phyloP scores from a whole-genome alignment of 495 filamentous ascomycete species.

The Aspergillus diversus region DNA sequence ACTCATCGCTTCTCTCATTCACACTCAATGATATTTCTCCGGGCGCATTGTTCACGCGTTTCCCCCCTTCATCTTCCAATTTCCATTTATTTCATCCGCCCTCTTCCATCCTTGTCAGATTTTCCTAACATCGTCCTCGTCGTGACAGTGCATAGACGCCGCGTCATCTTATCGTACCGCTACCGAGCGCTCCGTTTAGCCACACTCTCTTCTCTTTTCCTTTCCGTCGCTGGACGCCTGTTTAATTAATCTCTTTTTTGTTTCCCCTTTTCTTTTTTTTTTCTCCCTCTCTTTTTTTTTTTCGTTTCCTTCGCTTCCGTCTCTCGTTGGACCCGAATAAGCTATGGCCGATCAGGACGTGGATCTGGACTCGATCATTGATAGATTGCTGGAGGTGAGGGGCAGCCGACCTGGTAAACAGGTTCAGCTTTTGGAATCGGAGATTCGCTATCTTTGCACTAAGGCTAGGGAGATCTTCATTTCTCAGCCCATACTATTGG shows the following conservation, averaged over 20 bases:
- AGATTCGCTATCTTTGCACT: conserved; percentile 97
- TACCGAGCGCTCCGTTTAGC: conserved; percentile 38
- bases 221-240: conserved; percentile 25
- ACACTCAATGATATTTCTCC: conserved; percentile 25
- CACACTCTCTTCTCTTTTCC: conserved; percentile 39
- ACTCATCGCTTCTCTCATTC: conserved; percentile 16
- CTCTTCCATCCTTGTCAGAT: neutral
- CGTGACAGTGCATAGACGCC: conserved; percentile 42
- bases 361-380: conserved; percentile 99
- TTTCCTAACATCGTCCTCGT: conserved; percentile 19
- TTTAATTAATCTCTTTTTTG: conserved; percentile 30
- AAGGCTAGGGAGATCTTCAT: conserved; percentile 99
- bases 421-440: conserved; percentile 93
- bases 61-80: conserved; percentile 5
- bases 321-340: conserved; percentile 40
- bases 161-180: conserved; percentile 42
- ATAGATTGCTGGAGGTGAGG: conserved; percentile 94
- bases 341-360: conserved; percentile 97
- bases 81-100: conserved; percentile 2
- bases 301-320: conserved; percentile 30
- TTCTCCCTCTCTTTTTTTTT: conserved; percentile 30
- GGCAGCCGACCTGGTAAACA: conserved; percentile 98
- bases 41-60: conserved; percentile 36
- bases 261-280: conserved; percentile 33
- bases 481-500: conserved; percentile 95